Evolutionary conservation across 495 filamentous ascomycete species (phyloP).

Genomic region (Usnea hakonensis): DNA sequence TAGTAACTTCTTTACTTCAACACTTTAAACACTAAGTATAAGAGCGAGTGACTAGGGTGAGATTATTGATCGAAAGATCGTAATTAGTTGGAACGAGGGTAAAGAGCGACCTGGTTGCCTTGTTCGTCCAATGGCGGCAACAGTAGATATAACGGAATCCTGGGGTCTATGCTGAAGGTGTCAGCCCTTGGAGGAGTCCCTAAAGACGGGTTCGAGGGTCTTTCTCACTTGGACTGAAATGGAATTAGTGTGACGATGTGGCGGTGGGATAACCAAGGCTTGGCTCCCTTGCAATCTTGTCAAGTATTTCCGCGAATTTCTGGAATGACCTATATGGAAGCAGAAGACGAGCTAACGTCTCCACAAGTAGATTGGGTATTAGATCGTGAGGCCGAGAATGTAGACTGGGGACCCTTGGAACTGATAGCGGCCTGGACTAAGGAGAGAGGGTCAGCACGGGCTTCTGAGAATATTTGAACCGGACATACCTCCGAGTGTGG

Average conservation of each 20-base stretch:
- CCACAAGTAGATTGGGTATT: constrained; percentile 13
- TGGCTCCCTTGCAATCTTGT: constrained; percentile 20
- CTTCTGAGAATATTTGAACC: not conserved
- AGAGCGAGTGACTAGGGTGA: constrained; percentile 49
- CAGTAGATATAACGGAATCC: constrained; percentile 14
- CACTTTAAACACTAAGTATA: constrained; percentile 10
- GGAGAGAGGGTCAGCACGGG: constrained; percentile 9
- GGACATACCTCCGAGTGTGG: not conserved
- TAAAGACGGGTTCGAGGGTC: not conserved
- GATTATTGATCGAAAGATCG: constrained; percentile 49
- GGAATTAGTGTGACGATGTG: constrained; percentile 4
- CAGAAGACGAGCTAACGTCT: constrained; percentile 27
- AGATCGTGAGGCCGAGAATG: constrained; percentile 17
- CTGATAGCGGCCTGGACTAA: constrained; percentile 10
- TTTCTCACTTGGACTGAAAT: constrained; percentile 9
- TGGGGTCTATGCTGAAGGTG: constrained; percentile 1
- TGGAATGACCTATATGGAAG: constrained; percentile 16
- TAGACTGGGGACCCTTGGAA: constrained; percentile 11
- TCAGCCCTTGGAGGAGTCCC: constrained; percentile 4
- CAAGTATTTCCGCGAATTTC: constrained; percentile 5
- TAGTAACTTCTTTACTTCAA: constrained; percentile 22
- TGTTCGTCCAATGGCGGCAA: constrained; percentile 12
- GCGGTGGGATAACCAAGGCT: not conserved
- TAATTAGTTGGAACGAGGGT: constrained; percentile 48
- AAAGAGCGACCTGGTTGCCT: constrained; percentile 31